These are phyloP conservation scores for Monosporascus sp. DNA, from an alignment of 2,329 filamentous ascomycete genomes.

Conservation along the genomic window DNA sequence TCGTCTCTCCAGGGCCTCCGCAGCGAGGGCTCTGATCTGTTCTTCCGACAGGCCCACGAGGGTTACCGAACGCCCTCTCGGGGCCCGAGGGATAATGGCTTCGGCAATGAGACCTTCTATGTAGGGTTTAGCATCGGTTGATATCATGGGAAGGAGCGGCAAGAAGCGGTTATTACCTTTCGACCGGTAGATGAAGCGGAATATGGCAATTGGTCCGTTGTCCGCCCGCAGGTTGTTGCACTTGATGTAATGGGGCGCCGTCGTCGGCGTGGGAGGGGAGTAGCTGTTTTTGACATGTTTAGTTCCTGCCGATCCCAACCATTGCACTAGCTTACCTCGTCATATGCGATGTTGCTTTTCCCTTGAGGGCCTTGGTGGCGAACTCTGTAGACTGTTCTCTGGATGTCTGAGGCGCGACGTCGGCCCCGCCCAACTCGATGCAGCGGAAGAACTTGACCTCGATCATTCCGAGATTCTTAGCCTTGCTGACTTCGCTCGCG, in stretches of 20 bases:
- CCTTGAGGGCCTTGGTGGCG: conserved; percentile 11
- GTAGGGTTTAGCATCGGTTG: not conserved
- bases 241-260: not conserved
- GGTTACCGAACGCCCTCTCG: not conserved
- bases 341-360: conserved; percentile 13
- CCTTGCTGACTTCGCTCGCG: not conserved
- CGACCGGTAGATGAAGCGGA: conserved; percentile 10
- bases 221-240: conserved; percentile 5
- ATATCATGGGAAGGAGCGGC: not conserved
- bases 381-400: not conserved
- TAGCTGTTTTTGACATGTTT: not conserved
- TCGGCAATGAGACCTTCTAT: conserved; percentile 3
- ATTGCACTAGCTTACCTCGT: conserved; percentile 9
- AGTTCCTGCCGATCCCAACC: too few species aligned
- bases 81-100: not conserved
- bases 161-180: conserved; percentile 3
- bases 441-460: conserved; percentile 11
- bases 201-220: conserved; percentile 7
- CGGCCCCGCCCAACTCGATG: not conserved
- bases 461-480: conserved; percentile 14
- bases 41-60: not conserved
- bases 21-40: not conserved
- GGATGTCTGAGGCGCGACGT: not conserved
- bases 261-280: not conserved
- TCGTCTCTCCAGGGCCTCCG: not conserved